Evolutionary conservation across 306 rosid genomes (phyloP), one percentile per base, ranked within the genome.

Genomic region (Sicyos baderoa): DNA sequence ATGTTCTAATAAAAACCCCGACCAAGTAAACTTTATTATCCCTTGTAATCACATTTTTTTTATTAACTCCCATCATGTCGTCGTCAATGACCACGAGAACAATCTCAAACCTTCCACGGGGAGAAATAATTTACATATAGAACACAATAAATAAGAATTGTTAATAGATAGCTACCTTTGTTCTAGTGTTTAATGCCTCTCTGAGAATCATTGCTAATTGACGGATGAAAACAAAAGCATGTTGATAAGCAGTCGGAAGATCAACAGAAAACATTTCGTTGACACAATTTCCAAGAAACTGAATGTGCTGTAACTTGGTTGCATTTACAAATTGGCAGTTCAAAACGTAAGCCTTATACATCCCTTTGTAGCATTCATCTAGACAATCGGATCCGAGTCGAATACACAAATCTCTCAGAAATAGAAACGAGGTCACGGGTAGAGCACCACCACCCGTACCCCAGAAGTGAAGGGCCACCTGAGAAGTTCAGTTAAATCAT

Each of bases 361-460:
- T 86, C 79, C 98, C 98, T 79, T 81, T 86, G 79, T 85, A 86
- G 81, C 89, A 86, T 73, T 93, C 97, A 73, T 88, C 99, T 32
- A 85, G 25, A 84, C 96, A 93, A 80, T 90, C 94, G 63, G 99
- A 84, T 77, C 97, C 96, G 62, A 93, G 77, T 32, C 90, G 85
- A 76, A 93, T 71, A 48, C 97, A 89, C 70, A 93, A 27, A 79
- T 89, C 97, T 80, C 91, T 84, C 74, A 89, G 40, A 77, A 93
- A 93, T 22, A 88, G 75, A 78, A 86, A 86, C 2, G 99, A 86
- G 54, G 82, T 88, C 54, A 86, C 75, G 0, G 96, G 96, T 68
- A 93, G 96, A 65, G 96, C 91, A 65, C 97, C 99, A 64, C 94
- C 97, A 11, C 99, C 96, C 7, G 95, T 86, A 74, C 97, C 97